phyloP scores from a whole-genome alignment of 106 monocot species.

The Dendrobium nobile region DNA sequence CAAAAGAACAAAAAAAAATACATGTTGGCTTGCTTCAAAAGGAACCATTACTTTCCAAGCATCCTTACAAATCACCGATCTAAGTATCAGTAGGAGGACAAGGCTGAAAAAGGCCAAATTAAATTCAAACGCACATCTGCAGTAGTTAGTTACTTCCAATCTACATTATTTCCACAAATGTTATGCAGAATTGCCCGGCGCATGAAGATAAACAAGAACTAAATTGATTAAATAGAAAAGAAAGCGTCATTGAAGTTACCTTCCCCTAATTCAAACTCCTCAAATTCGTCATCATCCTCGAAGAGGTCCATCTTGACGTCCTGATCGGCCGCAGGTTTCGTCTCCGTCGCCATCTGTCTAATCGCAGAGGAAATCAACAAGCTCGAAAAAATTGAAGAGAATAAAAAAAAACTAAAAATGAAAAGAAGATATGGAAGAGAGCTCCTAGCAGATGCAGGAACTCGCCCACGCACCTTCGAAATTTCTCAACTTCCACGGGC shows the following conservation, averaged over 20 bases:
- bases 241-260: neutral
- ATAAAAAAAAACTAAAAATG: too few relatives aligned
- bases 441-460: too few relatives aligned
- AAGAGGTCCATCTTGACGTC: conserved; percentile 32
- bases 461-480: too few relatives aligned
- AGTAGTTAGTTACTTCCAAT: neutral
- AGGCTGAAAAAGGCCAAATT: neutral
- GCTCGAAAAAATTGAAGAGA: too few relatives aligned
- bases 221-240: neutral
- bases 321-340: conserved; percentile 18
- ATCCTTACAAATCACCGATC: too few relatives aligned
- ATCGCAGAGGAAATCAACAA: neutral
- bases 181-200: neutral
- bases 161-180: neutral
- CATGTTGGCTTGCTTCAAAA: too few relatives aligned
- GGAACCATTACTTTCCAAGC: too few relatives aligned
- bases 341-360: conserved; percentile 22
- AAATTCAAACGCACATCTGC: neutral
- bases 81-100: neutral
- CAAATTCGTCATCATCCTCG: conserved; percentile 43
- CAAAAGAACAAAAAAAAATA: too few relatives aligned
- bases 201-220: neutral
- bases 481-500: too few relatives aligned
- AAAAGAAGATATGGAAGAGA: too few relatives aligned
- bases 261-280: conserved; percentile 32